These are phyloP conservation scores for Grigorovia jiainica DNA, from an alignment of 805 yeast genomes.

Conservation along the genomic window DNA sequence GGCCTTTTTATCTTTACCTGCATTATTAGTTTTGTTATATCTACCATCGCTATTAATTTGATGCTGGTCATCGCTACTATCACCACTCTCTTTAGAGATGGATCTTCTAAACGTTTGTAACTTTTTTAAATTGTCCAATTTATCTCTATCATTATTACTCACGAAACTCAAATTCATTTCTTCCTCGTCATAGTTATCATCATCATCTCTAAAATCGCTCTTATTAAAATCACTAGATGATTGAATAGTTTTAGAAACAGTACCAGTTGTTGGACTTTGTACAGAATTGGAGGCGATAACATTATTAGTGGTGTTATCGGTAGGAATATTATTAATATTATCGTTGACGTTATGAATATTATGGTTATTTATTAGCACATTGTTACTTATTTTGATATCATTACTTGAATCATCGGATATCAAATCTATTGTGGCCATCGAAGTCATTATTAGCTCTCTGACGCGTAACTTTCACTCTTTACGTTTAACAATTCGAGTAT, in stretches of 20 bases:
- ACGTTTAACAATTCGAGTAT: conserved; percentile 36
- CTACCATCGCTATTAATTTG: not conserved
- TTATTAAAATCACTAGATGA: not conserved
- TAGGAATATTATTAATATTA: too few species aligned
- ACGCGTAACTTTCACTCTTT: not conserved
- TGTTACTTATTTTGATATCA: not conserved
- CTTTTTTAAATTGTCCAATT: conserved; percentile 1
- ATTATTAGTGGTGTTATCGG: too few species aligned
- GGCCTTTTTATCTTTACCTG: conserved; percentile 1
- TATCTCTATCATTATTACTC: conserved; percentile 1
- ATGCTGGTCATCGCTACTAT: not conserved
- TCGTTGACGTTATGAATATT: too few species aligned
- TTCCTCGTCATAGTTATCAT: not conserved
- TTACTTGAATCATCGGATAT: conserved; percentile 10
- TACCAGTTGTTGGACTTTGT: too few species aligned
- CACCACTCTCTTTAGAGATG: not conserved
- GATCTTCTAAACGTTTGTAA: not conserved
- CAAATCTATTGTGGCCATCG: conserved; percentile 15
- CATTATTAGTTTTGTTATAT: not conserved
- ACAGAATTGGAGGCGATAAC: too few species aligned
- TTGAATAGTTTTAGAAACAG: too few species aligned
- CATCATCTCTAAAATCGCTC: not conserved
- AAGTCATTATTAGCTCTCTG: not conserved
- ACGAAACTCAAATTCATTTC: conserved; percentile 1
- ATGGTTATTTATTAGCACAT: too few species aligned